Percentiles rank a stretch among this genome's conserved stretches.
Evolutionary conservation across 176 grass and related monocot species (phyloP).

Genomic region (Dendrocalamus sinicus): DNA sequence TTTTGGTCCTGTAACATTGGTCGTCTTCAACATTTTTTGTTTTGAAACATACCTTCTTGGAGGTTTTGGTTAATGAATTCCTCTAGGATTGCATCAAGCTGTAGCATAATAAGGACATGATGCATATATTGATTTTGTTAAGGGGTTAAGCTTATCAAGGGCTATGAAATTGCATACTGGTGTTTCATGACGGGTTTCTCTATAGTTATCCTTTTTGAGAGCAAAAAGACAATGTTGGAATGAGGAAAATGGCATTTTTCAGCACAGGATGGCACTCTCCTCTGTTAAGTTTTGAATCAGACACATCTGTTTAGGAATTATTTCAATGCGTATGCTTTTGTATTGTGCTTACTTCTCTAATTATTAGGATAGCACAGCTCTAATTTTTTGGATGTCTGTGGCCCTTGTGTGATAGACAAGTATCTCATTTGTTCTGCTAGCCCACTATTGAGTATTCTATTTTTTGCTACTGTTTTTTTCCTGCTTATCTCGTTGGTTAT

Average conservation of each 20-base stretch:
- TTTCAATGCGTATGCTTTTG: background rate
- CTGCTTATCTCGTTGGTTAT: background rate
- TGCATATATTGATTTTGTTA: constrained; percentile 20
- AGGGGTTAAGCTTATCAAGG: background rate
- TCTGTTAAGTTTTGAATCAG: background rate
- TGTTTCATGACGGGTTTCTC: background rate
- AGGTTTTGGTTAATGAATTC: constrained; percentile 1
- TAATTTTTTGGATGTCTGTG: background rate
- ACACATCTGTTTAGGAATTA: constrained; percentile 3
- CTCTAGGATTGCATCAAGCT: background rate
- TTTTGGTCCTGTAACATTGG: background rate
- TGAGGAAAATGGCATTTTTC: background rate
- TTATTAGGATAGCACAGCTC: background rate
- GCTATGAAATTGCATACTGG: constrained; percentile 3
- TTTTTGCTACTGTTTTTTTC: background rate
- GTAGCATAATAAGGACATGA: background rate
- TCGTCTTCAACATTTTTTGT: background rate
- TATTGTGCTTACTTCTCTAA: background rate
- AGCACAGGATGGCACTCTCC: background rate
- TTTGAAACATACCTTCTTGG: background rate
- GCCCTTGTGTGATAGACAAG: background rate
- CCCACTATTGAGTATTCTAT: background rate
- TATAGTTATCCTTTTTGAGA: background rate
- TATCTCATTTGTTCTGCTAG: background rate
- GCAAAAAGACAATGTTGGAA: background rate